These are phyloP conservation scores for Thalassiosira hispida DNA, from an alignment of 352 stramenopile species.

Conservation along the genomic window DNA sequence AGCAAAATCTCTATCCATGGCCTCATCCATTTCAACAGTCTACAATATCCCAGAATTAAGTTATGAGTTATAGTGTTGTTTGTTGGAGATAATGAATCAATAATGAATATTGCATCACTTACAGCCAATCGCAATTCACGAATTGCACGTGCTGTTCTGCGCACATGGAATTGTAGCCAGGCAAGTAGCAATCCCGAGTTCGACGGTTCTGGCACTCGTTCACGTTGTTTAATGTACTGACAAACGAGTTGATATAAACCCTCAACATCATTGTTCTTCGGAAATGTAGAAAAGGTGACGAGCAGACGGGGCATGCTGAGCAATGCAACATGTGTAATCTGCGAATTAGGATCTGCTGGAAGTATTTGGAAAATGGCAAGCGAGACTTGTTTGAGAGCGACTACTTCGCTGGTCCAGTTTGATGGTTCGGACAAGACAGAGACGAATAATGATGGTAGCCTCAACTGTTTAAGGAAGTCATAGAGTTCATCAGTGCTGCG, in stretches of 20 bases:
- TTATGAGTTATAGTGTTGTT: background rate
- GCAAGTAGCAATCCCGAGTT: constrained; percentile 49
- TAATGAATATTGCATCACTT: constrained; percentile 3
- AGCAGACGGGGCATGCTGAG: constrained; percentile 53
- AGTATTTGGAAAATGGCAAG: constrained; percentile 61
- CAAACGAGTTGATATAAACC: constrained; percentile 42
- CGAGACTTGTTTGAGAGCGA: constrained; percentile 42
- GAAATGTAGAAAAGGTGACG: constrained; percentile 57
- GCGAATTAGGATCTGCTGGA: constrained; percentile 29
- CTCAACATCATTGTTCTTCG: constrained; percentile 27
- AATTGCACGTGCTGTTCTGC: constrained; percentile 49
- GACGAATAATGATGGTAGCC: constrained; percentile 53
- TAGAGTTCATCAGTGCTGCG: constrained; percentile 40
- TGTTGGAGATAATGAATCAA: background rate
- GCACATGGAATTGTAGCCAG: constrained; percentile 63
- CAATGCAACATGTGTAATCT: constrained; percentile 51
- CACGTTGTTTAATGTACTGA: constrained; percentile 50
- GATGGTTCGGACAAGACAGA: constrained; percentile 49
- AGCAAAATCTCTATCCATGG: constrained; percentile 44
- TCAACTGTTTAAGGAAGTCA: constrained; percentile 52
- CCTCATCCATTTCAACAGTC: constrained; percentile 53
- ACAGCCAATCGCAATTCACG: constrained; percentile 37
- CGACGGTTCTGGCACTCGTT: constrained; percentile 45
- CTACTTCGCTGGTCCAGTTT: constrained; percentile 56
- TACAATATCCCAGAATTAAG: constrained; percentile 1